Percentiles rank a stretch among this genome's conserved stretches.
Conservation (phyloP, 192 early-diverging fungal species). For the Umbelopsis isabellina region DNA sequence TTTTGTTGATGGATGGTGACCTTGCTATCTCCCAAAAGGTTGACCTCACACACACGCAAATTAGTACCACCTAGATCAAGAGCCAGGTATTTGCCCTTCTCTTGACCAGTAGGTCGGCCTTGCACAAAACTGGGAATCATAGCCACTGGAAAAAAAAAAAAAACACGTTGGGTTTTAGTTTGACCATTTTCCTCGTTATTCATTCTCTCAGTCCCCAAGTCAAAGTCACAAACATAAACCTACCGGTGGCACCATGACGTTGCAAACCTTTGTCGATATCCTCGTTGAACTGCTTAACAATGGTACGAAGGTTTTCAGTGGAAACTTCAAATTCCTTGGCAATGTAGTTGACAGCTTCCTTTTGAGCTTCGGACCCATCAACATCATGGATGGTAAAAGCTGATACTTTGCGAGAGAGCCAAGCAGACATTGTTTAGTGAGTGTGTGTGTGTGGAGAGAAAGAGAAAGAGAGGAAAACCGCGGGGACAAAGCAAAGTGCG, state of each 20-base stretch:
- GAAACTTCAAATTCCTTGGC: slow-evolving; percentile 28
- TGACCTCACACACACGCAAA: slow-evolving; percentile 88
- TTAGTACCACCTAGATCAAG: slow-evolving; percentile 96
- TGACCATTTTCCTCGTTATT: too few relatives aligned
- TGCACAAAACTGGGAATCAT: slow-evolving; percentile 92
- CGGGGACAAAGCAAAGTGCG: background rate
- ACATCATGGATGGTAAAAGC: slow-evolving; percentile 17
- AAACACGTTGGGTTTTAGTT: too few relatives aligned
- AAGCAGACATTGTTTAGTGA: slow-evolving; percentile 14
- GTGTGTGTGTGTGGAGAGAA: background rate
- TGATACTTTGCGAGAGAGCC: slow-evolving; percentile 13
- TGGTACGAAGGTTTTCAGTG: slow-evolving; percentile 25
- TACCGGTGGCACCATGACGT: slow-evolving; percentile 38
- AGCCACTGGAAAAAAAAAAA: slow-evolving; percentile 40
- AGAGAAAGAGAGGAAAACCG: background rate
- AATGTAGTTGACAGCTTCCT: slow-evolving; percentile 15
- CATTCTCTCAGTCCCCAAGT: too few relatives aligned
- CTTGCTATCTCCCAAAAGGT: slow-evolving; percentile 73
- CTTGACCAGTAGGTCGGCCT: slow-evolving; percentile 81
- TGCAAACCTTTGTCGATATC: slow-evolving; percentile 40
- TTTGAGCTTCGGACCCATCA: slow-evolving; percentile 3
- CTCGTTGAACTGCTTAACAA: slow-evolving; percentile 34
- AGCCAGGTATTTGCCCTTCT: slow-evolving; percentile 86
- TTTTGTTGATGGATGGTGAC: slow-evolving; percentile 79
- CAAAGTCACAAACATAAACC: background rate